A percentile compares a stretch with the other conserved stretches of the same genome.
Conservation (phyloP, 176 grass and related monocot species). For the Alopecurus myosuroides region DNA sequence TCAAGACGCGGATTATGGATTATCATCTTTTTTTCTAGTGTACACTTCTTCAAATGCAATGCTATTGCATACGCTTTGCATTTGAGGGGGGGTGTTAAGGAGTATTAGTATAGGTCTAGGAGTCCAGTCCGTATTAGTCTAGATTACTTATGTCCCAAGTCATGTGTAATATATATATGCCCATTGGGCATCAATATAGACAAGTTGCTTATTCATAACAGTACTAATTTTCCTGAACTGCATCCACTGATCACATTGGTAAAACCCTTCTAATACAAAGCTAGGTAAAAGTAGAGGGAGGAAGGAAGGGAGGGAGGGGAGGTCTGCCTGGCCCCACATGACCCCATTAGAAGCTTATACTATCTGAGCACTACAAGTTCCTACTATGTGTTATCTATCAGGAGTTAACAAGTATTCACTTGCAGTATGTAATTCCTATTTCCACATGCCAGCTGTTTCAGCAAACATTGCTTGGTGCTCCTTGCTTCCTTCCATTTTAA, state of each 20-base stretch:
- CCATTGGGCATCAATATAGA: too few species aligned
- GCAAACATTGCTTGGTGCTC: neutral
- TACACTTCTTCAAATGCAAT: too few species aligned
- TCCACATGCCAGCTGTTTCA: neutral
- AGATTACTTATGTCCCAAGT: too few species aligned
- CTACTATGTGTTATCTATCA: neutral
- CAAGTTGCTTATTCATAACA: too few species aligned
- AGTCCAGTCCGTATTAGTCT: too few species aligned
- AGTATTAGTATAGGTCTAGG: too few species aligned
- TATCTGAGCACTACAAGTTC: neutral
- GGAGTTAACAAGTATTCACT: neutral
- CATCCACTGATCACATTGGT: neutral
- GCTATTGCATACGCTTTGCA: too few species aligned
- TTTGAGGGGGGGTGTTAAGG: too few species aligned
- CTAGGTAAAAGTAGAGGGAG: neutral
- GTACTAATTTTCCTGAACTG: neutral
- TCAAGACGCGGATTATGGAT: too few species aligned
- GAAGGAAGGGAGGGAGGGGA: too few species aligned
- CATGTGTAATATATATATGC: too few species aligned
- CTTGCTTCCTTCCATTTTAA: neutral
- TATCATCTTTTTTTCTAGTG: too few species aligned
- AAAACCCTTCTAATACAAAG: neutral
- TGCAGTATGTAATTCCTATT: slow-evolving; percentile 11
- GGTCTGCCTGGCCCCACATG: neutral
- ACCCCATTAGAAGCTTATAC: neutral